Conservation (phyloP, 202 grass and related monocot genomes). For the Hordeum pubiflorum region DNA sequence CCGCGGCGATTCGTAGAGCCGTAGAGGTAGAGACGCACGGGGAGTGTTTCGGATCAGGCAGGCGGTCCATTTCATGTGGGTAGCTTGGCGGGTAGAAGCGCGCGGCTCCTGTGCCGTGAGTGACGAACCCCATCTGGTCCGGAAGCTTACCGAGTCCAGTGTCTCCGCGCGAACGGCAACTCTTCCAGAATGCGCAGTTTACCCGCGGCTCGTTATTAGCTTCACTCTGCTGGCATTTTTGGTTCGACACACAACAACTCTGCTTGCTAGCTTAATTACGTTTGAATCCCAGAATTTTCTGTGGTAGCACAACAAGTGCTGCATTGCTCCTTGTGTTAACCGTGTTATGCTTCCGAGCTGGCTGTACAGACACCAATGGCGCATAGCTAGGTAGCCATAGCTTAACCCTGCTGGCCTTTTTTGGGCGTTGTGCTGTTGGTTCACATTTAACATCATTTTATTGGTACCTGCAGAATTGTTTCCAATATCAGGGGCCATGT, state of each 20-base stretch:
- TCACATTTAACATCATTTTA: no score
- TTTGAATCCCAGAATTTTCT: no score
- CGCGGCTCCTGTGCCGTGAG: not conserved
- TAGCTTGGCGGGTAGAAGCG: not conserved
- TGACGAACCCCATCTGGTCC: not conserved
- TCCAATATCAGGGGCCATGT: no score
- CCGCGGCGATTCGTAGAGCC: not conserved
- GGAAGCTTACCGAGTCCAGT: rapidly evolving
- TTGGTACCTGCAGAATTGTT: no score
- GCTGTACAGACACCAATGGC: not conserved
- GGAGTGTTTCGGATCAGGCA: not conserved
- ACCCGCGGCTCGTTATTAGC: no score
- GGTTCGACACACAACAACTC: no score
- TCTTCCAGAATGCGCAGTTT: no score
- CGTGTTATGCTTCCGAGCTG: no score
- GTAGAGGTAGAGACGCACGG: no score
- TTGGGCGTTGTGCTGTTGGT: not conserved
- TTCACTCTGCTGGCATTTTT: not conserved
- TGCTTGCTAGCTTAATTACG: no score
- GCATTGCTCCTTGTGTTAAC: no score
- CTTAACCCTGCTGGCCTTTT: not conserved
- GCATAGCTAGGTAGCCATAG: not conserved
- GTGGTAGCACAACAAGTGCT: not conserved
- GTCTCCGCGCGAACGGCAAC: not conserved
- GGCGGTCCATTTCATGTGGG: not conserved